Evolutionary conservation across 768 basidiomycete species (phyloP).

Genomic region (Daedaleopsis sinensis): DNA sequence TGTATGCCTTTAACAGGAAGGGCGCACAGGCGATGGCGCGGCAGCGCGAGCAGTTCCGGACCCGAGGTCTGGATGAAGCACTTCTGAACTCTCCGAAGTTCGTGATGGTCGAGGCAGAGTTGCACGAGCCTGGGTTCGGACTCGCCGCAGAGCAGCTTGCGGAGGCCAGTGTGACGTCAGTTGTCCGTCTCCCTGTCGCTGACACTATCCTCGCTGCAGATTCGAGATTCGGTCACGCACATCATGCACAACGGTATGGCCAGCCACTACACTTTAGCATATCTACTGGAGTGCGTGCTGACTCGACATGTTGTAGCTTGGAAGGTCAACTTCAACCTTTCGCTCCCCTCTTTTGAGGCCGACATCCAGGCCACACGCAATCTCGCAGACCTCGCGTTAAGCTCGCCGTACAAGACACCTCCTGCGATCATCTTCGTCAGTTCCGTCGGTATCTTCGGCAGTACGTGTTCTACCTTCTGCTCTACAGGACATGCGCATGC

Average conservation of each 20-base stretch:
- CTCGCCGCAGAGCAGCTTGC: slow-evolving; percentile 8
- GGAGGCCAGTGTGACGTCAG: slow-evolving; percentile 6
- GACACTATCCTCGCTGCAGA: too few species aligned
- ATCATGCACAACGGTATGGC: slow-evolving; percentile 18
- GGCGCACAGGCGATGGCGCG: slow-evolving; percentile 18
- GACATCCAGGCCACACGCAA: slow-evolving; percentile 13
- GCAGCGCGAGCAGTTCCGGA: slow-evolving; percentile 31
- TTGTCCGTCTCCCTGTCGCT: too few species aligned
- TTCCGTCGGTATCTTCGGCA: slow-evolving; percentile 19
- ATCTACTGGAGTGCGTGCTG: not conserved
- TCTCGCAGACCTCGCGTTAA: slow-evolving; percentile 24
- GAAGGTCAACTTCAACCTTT: slow-evolving; percentile 42
- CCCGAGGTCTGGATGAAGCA: slow-evolving; percentile 35
- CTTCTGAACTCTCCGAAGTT: slow-evolving; percentile 35
- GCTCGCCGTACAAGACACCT: slow-evolving; percentile 4
- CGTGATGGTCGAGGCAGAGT: slow-evolving; percentile 37
- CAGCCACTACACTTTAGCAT: not conserved
- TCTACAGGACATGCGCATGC: too few species aligned
- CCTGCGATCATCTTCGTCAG: slow-evolving; percentile 24
- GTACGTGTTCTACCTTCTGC: slow-evolving; percentile 2
- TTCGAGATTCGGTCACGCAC: slow-evolving; percentile 10
- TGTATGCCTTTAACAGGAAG: slow-evolving; percentile 28
- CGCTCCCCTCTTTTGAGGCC: slow-evolving; percentile 36
- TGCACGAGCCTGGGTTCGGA: slow-evolving; percentile 23
- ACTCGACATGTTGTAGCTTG: slow-evolving; percentile 31